Conservation (phyloP, 75 land plant species). For the Chamaecyparis obtusa region DNA sequence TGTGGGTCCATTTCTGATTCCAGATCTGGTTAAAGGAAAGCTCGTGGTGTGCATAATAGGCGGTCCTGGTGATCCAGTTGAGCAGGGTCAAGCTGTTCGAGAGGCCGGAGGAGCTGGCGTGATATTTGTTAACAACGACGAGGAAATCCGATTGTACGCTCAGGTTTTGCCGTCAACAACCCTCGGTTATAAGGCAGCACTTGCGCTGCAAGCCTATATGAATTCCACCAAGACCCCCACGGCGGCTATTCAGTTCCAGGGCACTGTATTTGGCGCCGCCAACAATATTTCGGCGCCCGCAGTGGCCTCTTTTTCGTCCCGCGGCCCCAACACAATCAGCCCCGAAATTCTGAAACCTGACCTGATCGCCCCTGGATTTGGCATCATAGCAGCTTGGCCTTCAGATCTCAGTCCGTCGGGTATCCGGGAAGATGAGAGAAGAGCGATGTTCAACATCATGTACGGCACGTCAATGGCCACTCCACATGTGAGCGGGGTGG, state of each 20-base stretch:
- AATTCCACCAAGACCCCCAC: not conserved
- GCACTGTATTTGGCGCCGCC: not conserved
- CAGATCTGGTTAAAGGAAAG: too few relatives aligned
- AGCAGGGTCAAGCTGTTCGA: not conserved
- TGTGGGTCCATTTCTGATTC: too few relatives aligned
- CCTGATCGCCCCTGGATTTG: constrained; percentile 47
- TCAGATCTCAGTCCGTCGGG: constrained; percentile 15
- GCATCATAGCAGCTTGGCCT: constrained; percentile 56
- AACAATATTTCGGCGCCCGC: constrained; percentile 10
- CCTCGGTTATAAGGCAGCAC: not conserved
- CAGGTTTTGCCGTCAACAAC: not conserved
- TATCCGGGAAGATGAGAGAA: not conserved
- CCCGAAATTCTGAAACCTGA: constrained; percentile 63
- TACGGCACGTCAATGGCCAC: constrained; percentile 30
- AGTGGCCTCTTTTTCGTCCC: constrained; percentile 40
- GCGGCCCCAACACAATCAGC: constrained; percentile 35
- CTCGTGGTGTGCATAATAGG: not conserved
- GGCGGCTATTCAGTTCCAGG: not conserved
- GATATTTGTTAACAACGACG: not conserved
- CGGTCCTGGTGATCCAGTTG: not conserved
- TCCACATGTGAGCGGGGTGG: not conserved
- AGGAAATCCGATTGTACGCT: not conserved
- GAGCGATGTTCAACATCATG: constrained; percentile 21
- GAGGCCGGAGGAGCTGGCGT: not conserved
- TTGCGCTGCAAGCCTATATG: too few relatives aligned